Evolutionary conservation across 345 rosid genomes (phyloP).

Genomic region (Reutealis trisperma): DNA sequence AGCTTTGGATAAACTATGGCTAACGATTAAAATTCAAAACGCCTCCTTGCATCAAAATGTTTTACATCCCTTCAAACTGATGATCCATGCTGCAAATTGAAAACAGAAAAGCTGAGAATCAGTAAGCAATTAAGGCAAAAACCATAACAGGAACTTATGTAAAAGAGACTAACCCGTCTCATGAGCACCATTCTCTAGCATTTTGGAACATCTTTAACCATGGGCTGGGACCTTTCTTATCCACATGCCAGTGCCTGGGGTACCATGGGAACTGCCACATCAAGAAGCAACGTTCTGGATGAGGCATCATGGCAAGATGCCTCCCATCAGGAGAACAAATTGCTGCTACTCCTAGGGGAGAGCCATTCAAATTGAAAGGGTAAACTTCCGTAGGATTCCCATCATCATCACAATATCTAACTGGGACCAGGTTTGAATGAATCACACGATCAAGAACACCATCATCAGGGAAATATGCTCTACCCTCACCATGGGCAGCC

Average conservation of each 20-base stretch:
- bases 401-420: conserved; percentile 86
- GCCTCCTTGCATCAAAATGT: neutral
- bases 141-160: too few species aligned
- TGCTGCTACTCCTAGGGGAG: conserved; percentile 92
- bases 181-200: conserved; percentile 86
- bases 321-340: conserved; percentile 94
- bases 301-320: conserved; percentile 99
- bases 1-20: too few species aligned
- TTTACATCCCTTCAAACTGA: neutral
- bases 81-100: neutral
- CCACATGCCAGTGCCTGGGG: conserved; percentile 77
- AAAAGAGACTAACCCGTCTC: conserved; percentile 9
- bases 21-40: neutral
- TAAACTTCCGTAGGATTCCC: conserved; percentile 78
- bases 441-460: conserved; percentile 74
- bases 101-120: conserved; percentile 1
- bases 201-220: conserved; percentile 96
- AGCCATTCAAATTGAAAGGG: conserved; percentile 93
- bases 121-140: neutral
- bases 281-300: conserved; percentile 95
- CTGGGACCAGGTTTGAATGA: conserved; percentile 69
- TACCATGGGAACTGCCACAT: conserved; percentile 99
- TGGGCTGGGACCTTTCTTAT: conserved; percentile 88
- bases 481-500: conserved; percentile 98
- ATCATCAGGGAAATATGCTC: conserved; percentile 88